These are phyloP conservation scores for Houttuynia cordata DNA, from an alignment of 164 flowering plant species.

Conservation along the genomic window DNA sequence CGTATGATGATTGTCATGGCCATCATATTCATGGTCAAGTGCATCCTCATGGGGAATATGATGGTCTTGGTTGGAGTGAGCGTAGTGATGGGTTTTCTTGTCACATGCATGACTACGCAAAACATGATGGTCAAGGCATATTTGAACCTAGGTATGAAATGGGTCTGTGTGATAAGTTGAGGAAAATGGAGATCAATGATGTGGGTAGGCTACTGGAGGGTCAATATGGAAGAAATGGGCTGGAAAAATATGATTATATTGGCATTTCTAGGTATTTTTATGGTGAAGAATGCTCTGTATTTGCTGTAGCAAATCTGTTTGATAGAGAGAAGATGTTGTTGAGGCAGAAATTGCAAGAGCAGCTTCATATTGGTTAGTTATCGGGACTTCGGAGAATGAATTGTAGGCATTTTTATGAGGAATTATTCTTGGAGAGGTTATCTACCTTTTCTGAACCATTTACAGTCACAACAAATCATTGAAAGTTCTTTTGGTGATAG, in stretches of 20 bases:
- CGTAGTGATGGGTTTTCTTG: conserved; percentile 1
- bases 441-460: no score
- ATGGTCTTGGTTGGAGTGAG: no score
- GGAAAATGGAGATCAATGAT: background rate
- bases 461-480: no score
- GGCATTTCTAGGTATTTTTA: conserved; percentile 7
- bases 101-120: background rate
- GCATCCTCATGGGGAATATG: conserved; percentile 6
- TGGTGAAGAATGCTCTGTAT: background rate
- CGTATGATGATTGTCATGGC: conserved; percentile 5
- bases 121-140: conserved; percentile 1
- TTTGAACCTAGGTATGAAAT: background rate
- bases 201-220: background rate
- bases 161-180: conserved; percentile 8
- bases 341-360: conserved; percentile 10
- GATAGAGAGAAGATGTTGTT: conserved; percentile 14
- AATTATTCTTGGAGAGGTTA: background rate
- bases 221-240: conserved; percentile 1
- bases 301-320: conserved; percentile 5
- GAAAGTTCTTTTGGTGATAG: background rate
- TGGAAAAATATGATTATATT: conserved; percentile 9
- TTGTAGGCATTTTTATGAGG: conserved; percentile 4
- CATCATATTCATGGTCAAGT: conserved; percentile 7
- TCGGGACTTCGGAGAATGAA: conserved; percentile 8
- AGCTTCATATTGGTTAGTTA: conserved; percentile 8